A percentile compares a stretch with the other conserved stretches of the same genome.
These are phyloP conservation scores for Diaporthe amygdali DNA, from an alignment of 2,329 filamentous ascomycete species.

Conservation along the genomic window DNA sequence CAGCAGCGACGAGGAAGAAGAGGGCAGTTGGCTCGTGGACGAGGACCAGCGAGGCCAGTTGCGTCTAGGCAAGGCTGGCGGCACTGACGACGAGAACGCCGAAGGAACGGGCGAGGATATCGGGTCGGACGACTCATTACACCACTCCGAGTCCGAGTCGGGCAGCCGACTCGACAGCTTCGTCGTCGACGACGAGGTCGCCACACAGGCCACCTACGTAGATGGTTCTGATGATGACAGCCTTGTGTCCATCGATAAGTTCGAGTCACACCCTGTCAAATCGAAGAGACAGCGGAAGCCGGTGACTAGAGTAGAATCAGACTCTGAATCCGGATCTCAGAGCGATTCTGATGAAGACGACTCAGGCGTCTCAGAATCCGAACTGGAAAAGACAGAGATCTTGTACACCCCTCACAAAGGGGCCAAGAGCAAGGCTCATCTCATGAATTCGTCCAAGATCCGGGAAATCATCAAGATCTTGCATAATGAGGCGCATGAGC, in stretches of 20 bases:
- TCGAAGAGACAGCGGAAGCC: slow-evolving; percentile 36
- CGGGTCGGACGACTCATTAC: slow-evolving; percentile 69
- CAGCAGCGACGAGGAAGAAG: slow-evolving; percentile 70
- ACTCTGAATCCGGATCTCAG: slow-evolving; percentile 35
- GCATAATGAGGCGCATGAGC: slow-evolving; percentile 74
- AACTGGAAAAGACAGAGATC: slow-evolving; percentile 36
- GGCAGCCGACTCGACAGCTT: slow-evolving; percentile 62
- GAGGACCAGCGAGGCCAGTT: slow-evolving; percentile 66
- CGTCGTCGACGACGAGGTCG: slow-evolving; percentile 56
- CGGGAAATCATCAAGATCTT: slow-evolving; percentile 83
- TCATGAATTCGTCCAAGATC: slow-evolving; percentile 87
- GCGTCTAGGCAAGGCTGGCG: slow-evolving; percentile 78
- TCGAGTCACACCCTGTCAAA: slow-evolving; percentile 37
- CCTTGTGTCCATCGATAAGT: slow-evolving; percentile 42
- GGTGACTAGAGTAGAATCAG: slow-evolving; percentile 34
- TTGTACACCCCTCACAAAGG: background rate
- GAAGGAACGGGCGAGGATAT: slow-evolving; percentile 86
- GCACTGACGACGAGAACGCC: slow-evolving; percentile 84
- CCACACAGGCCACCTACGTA: slow-evolving; percentile 27
- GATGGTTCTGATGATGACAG: slow-evolving; percentile 40
- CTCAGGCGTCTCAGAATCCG: slow-evolving; percentile 46
- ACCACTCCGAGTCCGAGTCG: slow-evolving; percentile 59
- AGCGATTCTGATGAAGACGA: slow-evolving; percentile 27
- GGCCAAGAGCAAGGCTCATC: slow-evolving; percentile 35
- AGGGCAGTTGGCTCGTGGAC: slow-evolving; percentile 81